Evolutionary conservation across 179 eudicot species (phyloP), one percentile per base, ranked within the genome.

Genomic region (Gypsophila paniculata): DNA sequence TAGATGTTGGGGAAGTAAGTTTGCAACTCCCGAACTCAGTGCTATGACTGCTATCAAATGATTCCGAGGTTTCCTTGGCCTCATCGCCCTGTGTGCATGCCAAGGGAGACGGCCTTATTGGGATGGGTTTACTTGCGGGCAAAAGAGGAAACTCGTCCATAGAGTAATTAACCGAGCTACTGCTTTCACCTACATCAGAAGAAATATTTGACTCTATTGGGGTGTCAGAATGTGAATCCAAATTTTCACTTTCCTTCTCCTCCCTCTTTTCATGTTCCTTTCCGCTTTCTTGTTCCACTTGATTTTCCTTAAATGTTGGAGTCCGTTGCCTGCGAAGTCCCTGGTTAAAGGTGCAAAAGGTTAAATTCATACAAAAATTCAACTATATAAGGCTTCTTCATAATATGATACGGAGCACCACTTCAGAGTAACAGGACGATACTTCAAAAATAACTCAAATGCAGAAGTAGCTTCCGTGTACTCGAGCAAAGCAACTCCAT

Each of bases 121-220:
- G 70, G 11, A 76, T 64, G 14, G 86, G 78, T 63, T 82, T 78
- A 62, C 71, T 13, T 29, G 74, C 70, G 17, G 80, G 81, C 62
- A 78, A 82, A 71, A 71, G 67, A 61, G 88, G 88, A 64, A 85
- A 85, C 21, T 78, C 86, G 34, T 75, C 77, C 22, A 66, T 66
- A 2, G 79, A 76, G 29, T 71, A 46, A 63, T 71, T 64, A 34
- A 72, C 21, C 11, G 29, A 10, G 39, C 54, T 36, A 32, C 68
- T 57, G 75, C 53, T 67, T 71, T 61, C 77, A 38, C 53, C 80
- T 49, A 52, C 63, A 54, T 58, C 83, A 4, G 72, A 32, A 55
- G 62, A 55, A 23, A 69, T 18, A 54, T 22, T 65, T 15, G 34
- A 65, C 54, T 65, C 25, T 63, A 26, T 19, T 15, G 68, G 51